A percentile compares a stretch with the other conserved stretches of the same genome.
Conservation (phyloP, 2,329 filamentous ascomycete genomes). For the Didymella arachidicola region DNA sequence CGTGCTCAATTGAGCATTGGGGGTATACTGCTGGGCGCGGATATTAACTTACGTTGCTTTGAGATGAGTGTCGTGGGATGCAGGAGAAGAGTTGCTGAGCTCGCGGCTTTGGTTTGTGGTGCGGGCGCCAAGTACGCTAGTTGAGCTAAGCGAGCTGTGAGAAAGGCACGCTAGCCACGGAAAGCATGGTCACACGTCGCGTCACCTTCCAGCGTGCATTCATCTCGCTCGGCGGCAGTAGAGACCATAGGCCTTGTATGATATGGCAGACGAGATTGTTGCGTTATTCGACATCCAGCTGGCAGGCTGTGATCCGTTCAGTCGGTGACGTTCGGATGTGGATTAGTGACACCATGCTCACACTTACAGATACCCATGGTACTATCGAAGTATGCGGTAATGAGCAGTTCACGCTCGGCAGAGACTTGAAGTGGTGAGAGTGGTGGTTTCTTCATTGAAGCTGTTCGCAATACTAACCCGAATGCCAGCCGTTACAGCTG, state of each 20-base stretch:
- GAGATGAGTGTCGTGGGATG: slow-evolving; percentile 55
- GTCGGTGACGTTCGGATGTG: slow-evolving; percentile 23
- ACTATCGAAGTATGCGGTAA: slow-evolving; percentile 45
- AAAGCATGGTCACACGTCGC: slow-evolving; percentile 21
- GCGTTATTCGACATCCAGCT: slow-evolving; percentile 40
- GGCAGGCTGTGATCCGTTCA: slow-evolving; percentile 22
- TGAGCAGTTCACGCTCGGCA: slow-evolving; percentile 49
- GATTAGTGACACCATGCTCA: slow-evolving; percentile 26
- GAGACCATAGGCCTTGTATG: slow-evolving; percentile 1
- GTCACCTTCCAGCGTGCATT: slow-evolving; percentile 13
- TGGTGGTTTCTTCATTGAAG: neutral
- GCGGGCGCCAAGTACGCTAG: slow-evolving; percentile 9
- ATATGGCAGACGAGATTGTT: slow-evolving; percentile 40
- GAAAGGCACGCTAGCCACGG: slow-evolving; percentile 10
- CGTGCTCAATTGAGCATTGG: slow-evolving; percentile 38
- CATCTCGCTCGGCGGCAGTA: neutral
- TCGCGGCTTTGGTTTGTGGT: slow-evolving; percentile 27
- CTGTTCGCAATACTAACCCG: neutral
- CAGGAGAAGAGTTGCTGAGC: slow-evolving; percentile 39
- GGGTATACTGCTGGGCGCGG: slow-evolving; percentile 9
- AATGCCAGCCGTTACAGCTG: slow-evolving; percentile 41
- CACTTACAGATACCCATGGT: slow-evolving; percentile 32
- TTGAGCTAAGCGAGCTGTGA: slow-evolving; percentile 11
- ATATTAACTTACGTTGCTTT: slow-evolving; percentile 51
- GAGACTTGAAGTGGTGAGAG: slow-evolving; percentile 45